phyloP scores from a whole-genome alignment of 2,329 filamentous ascomycete species.

The Claviceps spartinae region DNA sequence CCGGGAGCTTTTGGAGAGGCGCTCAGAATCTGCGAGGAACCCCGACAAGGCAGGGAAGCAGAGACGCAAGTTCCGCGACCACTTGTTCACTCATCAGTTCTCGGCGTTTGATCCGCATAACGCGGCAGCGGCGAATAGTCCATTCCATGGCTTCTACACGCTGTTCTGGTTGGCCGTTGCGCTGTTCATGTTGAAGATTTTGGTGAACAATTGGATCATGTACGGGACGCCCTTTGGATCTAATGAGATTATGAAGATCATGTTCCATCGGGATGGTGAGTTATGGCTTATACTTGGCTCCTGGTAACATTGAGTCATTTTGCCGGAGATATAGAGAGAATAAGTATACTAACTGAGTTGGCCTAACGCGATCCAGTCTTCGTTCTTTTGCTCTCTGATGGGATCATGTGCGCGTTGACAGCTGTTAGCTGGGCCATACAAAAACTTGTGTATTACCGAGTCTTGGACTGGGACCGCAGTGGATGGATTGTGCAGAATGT shows the following conservation, averaged over 20 bases:
- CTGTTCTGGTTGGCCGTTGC: constrained; percentile 63
- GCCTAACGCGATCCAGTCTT: constrained; percentile 23
- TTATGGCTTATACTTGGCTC: neutral
- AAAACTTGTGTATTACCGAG: constrained; percentile 41
- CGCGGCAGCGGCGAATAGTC: constrained; percentile 46
- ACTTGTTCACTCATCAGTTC: constrained; percentile 61
- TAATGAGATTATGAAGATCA: constrained; percentile 58
- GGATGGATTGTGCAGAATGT: constrained; percentile 65
- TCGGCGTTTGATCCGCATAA: constrained; percentile 66
- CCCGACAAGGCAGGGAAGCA: constrained; percentile 6
- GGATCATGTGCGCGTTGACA: constrained; percentile 52
- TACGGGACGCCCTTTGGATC: constrained; percentile 55
- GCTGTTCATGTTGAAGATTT: constrained; percentile 53
- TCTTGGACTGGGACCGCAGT: constrained; percentile 49
- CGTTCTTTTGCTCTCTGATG: constrained; percentile 49
- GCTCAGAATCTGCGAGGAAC: constrained; percentile 13
- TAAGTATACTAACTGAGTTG: neutral
- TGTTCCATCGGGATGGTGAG: constrained; percentile 41
- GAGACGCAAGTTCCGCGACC: constrained; percentile 24
- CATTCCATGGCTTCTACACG: constrained; percentile 68
- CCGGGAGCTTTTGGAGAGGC: constrained; percentile 15
- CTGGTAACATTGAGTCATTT: neutral
- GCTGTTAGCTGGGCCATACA: constrained; percentile 54
- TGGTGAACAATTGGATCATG: constrained; percentile 52
- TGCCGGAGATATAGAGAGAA: no score